Percentiles rank a stretch among this genome's conserved stretches.
phyloP scores from a whole-genome alignment of 2,329 filamentous ascomycete genomes.

The Phaeosphaeria sp. region DNA sequence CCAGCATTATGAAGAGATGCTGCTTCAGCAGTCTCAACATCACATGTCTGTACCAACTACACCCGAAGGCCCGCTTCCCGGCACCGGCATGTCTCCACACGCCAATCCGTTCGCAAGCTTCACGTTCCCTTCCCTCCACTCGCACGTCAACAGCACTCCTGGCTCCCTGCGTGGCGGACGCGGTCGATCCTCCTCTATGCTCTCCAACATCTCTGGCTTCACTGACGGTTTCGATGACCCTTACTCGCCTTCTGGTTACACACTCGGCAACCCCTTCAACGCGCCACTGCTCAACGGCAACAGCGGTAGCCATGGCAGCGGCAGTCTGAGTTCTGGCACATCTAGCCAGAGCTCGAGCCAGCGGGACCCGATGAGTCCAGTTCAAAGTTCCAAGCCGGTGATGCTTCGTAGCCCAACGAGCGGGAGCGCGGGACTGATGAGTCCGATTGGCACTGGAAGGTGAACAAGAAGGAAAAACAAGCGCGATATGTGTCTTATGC shows the following conservation, averaged over 20 bases:
- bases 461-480: constrained; percentile 15
- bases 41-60: constrained; percentile 55
- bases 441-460: constrained; percentile 38
- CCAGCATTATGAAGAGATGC: constrained; percentile 48
- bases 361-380: constrained; percentile 47
- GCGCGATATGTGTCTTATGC: constrained; percentile 37
- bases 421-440: constrained; percentile 39
- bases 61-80: constrained; percentile 66
- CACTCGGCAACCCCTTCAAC: constrained; percentile 46
- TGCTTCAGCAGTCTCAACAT: constrained; percentile 48
- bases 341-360: constrained; percentile 48
- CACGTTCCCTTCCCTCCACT: constrained; percentile 43
- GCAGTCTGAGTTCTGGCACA: constrained; percentile 53
- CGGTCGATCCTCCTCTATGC: constrained; percentile 59
- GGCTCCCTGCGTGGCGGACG: constrained; percentile 47
- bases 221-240: constrained; percentile 54
- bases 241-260: constrained; percentile 30
- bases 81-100: constrained; percentile 53
- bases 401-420: constrained; percentile 41
- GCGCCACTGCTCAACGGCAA: constrained; percentile 44
- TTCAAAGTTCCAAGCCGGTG: constrained; percentile 41
- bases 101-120: constrained; percentile 45
- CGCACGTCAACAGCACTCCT: constrained; percentile 40
- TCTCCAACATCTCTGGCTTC: constrained; percentile 59
- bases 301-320: constrained; percentile 58